Evolutionary conservation across 768 basidiomycete genomes (phyloP).

Genomic region (Boletus sp.): DNA sequence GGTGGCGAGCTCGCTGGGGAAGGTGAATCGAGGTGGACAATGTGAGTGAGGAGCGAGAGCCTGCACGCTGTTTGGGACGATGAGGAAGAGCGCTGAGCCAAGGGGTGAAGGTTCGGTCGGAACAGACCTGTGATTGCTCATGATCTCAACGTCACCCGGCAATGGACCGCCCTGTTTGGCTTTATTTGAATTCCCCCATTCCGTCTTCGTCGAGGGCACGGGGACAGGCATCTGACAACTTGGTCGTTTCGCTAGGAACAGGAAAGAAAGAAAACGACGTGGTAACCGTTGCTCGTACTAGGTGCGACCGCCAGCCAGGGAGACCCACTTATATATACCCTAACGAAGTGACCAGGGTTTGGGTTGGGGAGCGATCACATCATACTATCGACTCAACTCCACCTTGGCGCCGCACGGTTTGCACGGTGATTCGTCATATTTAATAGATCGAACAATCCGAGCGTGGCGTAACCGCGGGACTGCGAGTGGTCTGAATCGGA

Average conservation of each 20-base stretch:
- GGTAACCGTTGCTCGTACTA: too few species aligned
- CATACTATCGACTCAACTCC: constrained; percentile 1
- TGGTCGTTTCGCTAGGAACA: not conserved
- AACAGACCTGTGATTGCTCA: constrained; percentile 19
- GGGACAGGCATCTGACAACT: too few species aligned
- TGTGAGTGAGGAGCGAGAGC: not conserved
- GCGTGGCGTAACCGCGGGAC: too few species aligned
- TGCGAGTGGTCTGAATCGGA: too few species aligned
- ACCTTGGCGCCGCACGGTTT: constrained; percentile 22
- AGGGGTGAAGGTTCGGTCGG: constrained; percentile 10
- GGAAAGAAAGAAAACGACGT: not conserved
- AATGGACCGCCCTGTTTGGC: constrained; percentile 25
- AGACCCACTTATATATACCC: not conserved
- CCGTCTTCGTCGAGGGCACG: not conserved
- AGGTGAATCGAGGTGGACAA: not conserved
- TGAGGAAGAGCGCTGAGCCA: not conserved
- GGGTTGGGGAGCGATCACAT: not conserved
- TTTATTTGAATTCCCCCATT: constrained; percentile 22
- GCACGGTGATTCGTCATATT: not conserved
- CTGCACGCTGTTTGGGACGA: not conserved
- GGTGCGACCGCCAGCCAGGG: too few species aligned
- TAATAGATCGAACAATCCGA: too few species aligned
- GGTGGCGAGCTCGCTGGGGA: too few species aligned
- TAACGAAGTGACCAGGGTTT: not conserved
- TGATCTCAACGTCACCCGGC: constrained; percentile 16